These are phyloP conservation scores for Chenopodium album DNA, from an alignment of 148 eudicot species.

Conservation along the genomic window DNA sequence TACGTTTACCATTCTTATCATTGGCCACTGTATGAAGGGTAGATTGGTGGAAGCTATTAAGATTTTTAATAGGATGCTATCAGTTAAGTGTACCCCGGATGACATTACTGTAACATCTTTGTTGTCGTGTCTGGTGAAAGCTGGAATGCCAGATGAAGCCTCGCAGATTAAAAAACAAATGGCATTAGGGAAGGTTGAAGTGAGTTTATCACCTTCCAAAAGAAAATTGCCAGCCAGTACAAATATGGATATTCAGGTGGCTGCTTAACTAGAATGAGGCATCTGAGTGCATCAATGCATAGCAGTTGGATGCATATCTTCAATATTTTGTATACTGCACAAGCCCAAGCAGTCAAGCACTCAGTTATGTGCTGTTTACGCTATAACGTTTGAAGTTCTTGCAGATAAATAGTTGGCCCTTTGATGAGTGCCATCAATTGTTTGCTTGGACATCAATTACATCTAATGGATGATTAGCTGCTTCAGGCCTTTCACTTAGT, in stretches of 20 bases:
- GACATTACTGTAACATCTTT: constrained; percentile 58
- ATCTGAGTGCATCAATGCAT: constrained; percentile 16
- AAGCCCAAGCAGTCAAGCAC: not conserved
- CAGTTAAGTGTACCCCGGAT: constrained; percentile 73
- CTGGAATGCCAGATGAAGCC: constrained; percentile 88
- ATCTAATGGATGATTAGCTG: not conserved
- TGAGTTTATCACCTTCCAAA: constrained; percentile 34
- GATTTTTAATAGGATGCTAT: constrained; percentile 70
- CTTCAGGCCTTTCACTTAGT: not conserved
- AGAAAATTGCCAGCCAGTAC: constrained; percentile 28
- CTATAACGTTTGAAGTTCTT: not conserved
- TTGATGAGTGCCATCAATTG: not conserved
- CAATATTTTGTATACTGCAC: not conserved
- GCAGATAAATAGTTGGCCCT: not conserved
- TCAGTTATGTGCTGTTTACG: not conserved
- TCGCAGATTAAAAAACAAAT: constrained; percentile 48
- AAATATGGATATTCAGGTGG: constrained; percentile 53
- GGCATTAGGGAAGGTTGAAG: constrained; percentile 34
- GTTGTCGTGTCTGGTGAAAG: constrained; percentile 68
- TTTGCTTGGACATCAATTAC: not conserved
- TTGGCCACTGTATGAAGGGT: constrained; percentile 96
- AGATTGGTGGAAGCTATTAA: constrained; percentile 72
- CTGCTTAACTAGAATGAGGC: constrained; percentile 38
- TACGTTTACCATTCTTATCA: constrained; percentile 89
- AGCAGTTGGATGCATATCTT: not conserved